Conservation (phyloP, 176 grass and related monocot genomes). For the Carex littledalei region DNA sequence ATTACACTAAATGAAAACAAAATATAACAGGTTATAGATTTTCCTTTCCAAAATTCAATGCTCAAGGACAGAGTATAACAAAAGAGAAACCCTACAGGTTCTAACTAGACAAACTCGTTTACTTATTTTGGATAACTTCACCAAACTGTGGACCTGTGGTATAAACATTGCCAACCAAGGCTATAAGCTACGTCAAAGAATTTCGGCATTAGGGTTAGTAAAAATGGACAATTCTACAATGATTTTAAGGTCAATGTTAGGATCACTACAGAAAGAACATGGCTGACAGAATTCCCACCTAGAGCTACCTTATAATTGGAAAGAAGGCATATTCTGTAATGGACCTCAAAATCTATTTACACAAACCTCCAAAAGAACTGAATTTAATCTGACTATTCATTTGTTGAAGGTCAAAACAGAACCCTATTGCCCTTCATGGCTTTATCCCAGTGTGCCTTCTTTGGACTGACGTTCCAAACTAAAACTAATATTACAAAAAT, state of each 20-base stretch:
- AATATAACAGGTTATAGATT: background rate
- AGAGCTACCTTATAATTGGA: background rate
- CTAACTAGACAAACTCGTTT: background rate
- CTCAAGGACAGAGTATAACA: background rate
- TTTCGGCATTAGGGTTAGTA: background rate
- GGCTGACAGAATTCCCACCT: background rate
- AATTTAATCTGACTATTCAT: background rate
- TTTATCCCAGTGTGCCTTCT: background rate
- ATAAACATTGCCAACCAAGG: background rate
- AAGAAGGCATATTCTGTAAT: background rate
- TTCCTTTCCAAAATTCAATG: background rate
- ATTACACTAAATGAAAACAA: background rate
- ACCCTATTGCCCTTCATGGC: background rate
- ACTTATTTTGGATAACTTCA: background rate
- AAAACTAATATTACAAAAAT: background rate
- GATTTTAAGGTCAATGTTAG: background rate
- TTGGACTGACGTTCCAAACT: background rate
- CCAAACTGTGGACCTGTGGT: background rate
- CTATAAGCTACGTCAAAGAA: background rate
- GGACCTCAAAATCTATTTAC: background rate
- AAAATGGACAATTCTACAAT: background rate
- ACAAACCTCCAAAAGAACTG: background rate
- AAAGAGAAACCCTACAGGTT: background rate
- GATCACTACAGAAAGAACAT: background rate
- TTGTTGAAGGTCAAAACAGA: background rate